These are phyloP conservation scores for Aspergillus neoniger DNA, from an alignment of 2,329 filamentous ascomycete species.

Conservation along the genomic window DNA sequence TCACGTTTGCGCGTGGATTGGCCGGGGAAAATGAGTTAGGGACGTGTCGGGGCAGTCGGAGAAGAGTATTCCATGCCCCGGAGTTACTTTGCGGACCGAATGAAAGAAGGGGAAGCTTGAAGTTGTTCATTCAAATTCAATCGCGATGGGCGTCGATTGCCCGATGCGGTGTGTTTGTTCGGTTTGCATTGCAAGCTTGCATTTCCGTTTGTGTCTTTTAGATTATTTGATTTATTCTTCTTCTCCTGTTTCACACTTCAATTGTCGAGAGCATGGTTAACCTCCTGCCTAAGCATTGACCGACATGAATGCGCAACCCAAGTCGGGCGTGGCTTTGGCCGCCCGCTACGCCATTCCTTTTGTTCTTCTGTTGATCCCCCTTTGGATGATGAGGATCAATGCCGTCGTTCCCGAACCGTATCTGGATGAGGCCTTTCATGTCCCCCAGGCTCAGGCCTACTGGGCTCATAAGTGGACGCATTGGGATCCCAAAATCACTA, in stretches of 20 bases:
- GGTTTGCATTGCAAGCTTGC: conserved; percentile 31
- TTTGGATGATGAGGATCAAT: conserved; percentile 51
- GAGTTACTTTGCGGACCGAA: not conserved
- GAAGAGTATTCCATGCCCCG: conserved; percentile 10
- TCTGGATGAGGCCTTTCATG: conserved; percentile 62
- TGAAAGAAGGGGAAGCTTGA: not conserved
- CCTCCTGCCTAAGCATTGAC: too few species aligned
- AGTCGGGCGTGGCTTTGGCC: conserved; percentile 37
- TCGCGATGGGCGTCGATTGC: conserved; percentile 5
- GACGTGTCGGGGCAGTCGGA: not conserved
- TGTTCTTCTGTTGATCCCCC: conserved; percentile 34
- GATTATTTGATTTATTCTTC: not conserved
- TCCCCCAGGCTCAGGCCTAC: conserved; percentile 87
- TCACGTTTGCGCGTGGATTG: conserved; percentile 4
- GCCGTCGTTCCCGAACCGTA: conserved; percentile 58
- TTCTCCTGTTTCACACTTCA: conserved; percentile 4
- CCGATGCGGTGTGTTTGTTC: conserved; percentile 30
- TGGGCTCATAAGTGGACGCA: conserved; percentile 71
- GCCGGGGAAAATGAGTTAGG: not conserved
- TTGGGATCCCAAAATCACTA: conserved; percentile 98
- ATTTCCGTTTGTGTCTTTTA: not conserved
- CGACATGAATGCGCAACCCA: conserved; percentile 34
- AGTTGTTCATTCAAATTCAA: conserved; percentile 1
- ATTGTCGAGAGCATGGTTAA: too few species aligned
- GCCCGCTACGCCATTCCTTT: conserved; percentile 42